Percentiles rank a stretch among this genome's conserved stretches.
phyloP scores from a whole-genome alignment of 129 eudicot species.

The Daucus carota region DH1_v3.0 NC_030383.2:3794001-3794500 shows the following conservation, averaged over 20 bases:
- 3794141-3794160: slow-evolving; percentile 95
- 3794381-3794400: background rate
- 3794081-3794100: slow-evolving; percentile 96
- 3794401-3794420: background rate
- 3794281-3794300: slow-evolving; percentile 42
- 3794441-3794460: background rate
- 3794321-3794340: slow-evolving; percentile 76
- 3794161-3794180: slow-evolving; percentile 93
- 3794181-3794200: slow-evolving; percentile 91
- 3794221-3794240: slow-evolving; percentile 80
- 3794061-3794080: slow-evolving; percentile 99
- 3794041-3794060: slow-evolving; percentile 95
- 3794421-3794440: background rate
- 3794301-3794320: slow-evolving; percentile 78
- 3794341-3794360: slow-evolving; percentile 91
- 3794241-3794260: slow-evolving; percentile 73
- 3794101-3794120: slow-evolving; percentile 98
- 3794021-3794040: slow-evolving; percentile 86
- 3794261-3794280: slow-evolving; percentile 38
- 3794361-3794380: slow-evolving; percentile 43
- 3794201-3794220: slow-evolving; percentile 93
- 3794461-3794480: background rate
- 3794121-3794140: slow-evolving; percentile 96
- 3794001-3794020: slow-evolving; percentile 98
- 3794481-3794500: slow-evolving; percentile 1